Base-by-base conservation (phyloP, 805 yeast genomes). In the Candida golubevii region DNA sequence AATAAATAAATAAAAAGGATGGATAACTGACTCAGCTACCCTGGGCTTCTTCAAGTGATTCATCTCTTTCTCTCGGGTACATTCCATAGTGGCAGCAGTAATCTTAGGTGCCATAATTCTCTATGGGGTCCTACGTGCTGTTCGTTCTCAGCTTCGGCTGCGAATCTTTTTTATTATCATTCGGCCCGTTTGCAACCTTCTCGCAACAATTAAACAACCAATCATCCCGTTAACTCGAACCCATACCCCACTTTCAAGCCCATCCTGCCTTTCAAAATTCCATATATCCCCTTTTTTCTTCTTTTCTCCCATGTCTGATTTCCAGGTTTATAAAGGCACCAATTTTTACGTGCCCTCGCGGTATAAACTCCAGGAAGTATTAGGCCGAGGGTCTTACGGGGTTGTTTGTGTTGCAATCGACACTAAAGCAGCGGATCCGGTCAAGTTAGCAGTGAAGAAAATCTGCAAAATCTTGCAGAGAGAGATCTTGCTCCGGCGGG, bases 371-470 rank as follows among this genome's bases (percentile, higher is more conserved):
- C 62, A 72, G 26, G 69, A 72, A 33, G 69, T 82, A 2, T 69
- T 88, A 42, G 96, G 96, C 0, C 82, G 82, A 57, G 96, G 96
- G 0, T 83, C 95, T 0, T 88, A 88, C 60, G 96, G 96, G 1
- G 78, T 82, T 0, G 96, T 88, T 4, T 86, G 93, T 51, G 79
- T 87, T 3, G 95, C 91, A 0, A 49, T 74, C 7, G 88, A 82
- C 56, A 53, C 66, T n/a, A 62, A 66, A 33, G 53, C 72, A 11
- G 37, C 35, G 14, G 44, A 56, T 34, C 60, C 63, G 1, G 45
- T 55, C n/a, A 55, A 55, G 26, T 62, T 89, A 12, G 97, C 97
- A 8, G 82, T 90, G 42, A 90, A 90, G 61, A 87, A 87, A 58
- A 85, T 90, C 11, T 75, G 82, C 33, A 77, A 78, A 50, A 85